phyloP scores from a whole-genome alignment of 2,329 filamentous ascomycete genomes.

The Aspergillus bombycis region DNA sequence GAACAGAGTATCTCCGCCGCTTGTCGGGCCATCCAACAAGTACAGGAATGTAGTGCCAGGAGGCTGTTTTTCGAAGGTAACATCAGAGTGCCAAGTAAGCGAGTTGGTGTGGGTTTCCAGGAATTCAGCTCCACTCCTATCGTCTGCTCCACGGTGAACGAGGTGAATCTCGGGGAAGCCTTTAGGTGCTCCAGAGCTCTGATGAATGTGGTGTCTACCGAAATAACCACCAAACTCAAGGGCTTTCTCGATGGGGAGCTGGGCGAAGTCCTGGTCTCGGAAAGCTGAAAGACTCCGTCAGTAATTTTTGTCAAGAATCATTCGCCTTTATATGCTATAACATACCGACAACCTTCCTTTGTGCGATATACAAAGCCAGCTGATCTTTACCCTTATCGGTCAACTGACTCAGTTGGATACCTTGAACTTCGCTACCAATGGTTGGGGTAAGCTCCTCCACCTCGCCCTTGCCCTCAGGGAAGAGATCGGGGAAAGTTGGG shows the following conservation, averaged over 20 bases:
- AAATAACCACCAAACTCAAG: conserved; percentile 74
- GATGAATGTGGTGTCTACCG: conserved; percentile 80
- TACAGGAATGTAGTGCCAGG: conserved; percentile 90
- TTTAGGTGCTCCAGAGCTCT: conserved; percentile 73
- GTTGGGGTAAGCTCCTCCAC: conserved; percentile 69
- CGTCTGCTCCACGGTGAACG: conserved; percentile 71
- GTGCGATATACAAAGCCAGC: conserved; percentile 58
- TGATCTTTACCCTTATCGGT: conserved; percentile 73
- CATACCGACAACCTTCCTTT: conserved; percentile 68
- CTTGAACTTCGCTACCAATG: conserved; percentile 72
- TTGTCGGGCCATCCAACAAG: conserved; percentile 76
- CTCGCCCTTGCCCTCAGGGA: conserved; percentile 50
- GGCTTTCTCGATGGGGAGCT: conserved; percentile 70
- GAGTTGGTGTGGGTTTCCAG: conserved; percentile 74
- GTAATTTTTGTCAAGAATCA: background rate
- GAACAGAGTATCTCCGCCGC: conserved; percentile 85
- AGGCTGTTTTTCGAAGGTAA: conserved; percentile 85
- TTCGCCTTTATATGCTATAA: background rate
- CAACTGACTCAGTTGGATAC: conserved; percentile 72
- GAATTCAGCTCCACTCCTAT: conserved; percentile 63
- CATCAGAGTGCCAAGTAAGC: conserved; percentile 86
- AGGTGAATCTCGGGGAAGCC: conserved; percentile 77
- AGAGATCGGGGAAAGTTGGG: conserved; percentile 67
- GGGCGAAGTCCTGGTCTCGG: conserved; percentile 72
- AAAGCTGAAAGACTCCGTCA: conserved; percentile 55